These are phyloP conservation scores for Boletus sp. DNA, from an alignment of 1,284 basidiomycete genomes.

Conservation along the genomic window DNA sequence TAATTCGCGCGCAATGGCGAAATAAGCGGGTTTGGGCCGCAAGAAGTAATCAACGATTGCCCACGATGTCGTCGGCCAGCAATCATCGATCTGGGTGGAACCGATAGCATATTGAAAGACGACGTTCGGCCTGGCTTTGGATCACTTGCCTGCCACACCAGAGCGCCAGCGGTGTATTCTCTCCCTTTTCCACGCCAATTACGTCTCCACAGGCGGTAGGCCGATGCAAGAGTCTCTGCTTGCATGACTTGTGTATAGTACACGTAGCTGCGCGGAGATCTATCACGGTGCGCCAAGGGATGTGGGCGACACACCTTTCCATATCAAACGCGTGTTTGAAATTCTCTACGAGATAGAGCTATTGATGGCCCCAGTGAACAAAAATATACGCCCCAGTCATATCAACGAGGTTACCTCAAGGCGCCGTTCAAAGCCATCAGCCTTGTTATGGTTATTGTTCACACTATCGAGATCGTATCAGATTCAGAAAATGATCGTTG, in stretches of 20 bases:
- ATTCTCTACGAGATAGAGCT: conserved; percentile 89
- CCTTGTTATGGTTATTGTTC: conserved; percentile 88
- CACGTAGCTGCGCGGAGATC: conserved; percentile 53
- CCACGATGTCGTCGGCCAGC: conserved; percentile 84
- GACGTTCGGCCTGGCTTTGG: neutral
- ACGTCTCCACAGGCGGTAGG: conserved; percentile 77
- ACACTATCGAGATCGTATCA: conserved; percentile 45
- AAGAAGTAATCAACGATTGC: conserved; percentile 80
- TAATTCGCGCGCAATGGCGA: conserved; percentile 70
- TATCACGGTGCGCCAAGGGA: conserved; percentile 9
- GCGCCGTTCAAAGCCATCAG: conserved; percentile 83
- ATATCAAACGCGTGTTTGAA: conserved; percentile 89
- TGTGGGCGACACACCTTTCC: conserved; percentile 56
- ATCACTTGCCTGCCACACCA: conserved; percentile 76
- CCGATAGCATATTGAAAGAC: conserved; percentile 7
- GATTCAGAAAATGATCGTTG: conserved; percentile 18
- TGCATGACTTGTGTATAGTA: conserved; percentile 88
- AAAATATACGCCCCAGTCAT: conserved; percentile 6
- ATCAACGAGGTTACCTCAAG: conserved; percentile 59
- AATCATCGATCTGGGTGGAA: conserved; percentile 67
- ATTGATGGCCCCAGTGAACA: conserved; percentile 8
- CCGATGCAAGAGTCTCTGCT: conserved; percentile 74
- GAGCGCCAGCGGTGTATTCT: conserved; percentile 75
- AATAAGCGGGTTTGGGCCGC: conserved; percentile 77
- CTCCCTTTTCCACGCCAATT: conserved; percentile 74